A percentile compares a stretch with the other conserved stretches of the same genome.
These are phyloP conservation scores for Fraxinus xanthoxyloides DNA, from an alignment of 305 asterid species.

Conservation along the genomic window DNA sequence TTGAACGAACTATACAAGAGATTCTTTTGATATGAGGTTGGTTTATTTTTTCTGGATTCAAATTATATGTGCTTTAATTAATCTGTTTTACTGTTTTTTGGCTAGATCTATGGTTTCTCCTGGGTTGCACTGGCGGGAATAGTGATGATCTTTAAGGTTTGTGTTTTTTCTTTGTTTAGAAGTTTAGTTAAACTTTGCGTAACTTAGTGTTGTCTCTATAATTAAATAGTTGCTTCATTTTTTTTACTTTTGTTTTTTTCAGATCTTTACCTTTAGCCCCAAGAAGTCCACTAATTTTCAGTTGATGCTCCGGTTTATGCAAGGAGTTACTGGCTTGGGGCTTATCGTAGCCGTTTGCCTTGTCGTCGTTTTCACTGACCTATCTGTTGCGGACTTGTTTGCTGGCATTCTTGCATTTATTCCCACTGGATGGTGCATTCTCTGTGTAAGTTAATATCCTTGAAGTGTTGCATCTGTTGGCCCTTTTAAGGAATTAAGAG, in stretches of 20 bases:
- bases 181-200: neutral
- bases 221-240: slow-evolving; percentile 11
- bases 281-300: slow-evolving; percentile 82
- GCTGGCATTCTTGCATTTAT: slow-evolving; percentile 93
- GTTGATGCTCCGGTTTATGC: slow-evolving; percentile 87
- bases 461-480: slow-evolving; percentile 5
- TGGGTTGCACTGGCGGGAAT: slow-evolving; percentile 87
- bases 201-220: neutral
- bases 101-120: slow-evolving; percentile 87
- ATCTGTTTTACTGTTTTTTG: slow-evolving; percentile 16
- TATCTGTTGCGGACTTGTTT: slow-evolving; percentile 77
- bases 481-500: neutral
- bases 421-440: slow-evolving; percentile 93
- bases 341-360: slow-evolving; percentile 80
- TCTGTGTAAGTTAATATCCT: slow-evolving; percentile 63
- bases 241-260: slow-evolving; percentile 20
- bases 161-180: slow-evolving; percentile 21
- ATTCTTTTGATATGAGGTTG: neutral
- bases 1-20: neutral
- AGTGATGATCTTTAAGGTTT: slow-evolving; percentile 83
- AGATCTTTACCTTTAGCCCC: slow-evolving; percentile 86
- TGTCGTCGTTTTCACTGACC: slow-evolving; percentile 63
- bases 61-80: neutral
- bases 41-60: neutral
- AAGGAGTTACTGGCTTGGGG: slow-evolving; percentile 83